Percentiles rank a stretch among this genome's conserved stretches.
Conservation (phyloP, 1,284 basidiomycete species). For the Apiotrichum veenhuisii region DNA sequence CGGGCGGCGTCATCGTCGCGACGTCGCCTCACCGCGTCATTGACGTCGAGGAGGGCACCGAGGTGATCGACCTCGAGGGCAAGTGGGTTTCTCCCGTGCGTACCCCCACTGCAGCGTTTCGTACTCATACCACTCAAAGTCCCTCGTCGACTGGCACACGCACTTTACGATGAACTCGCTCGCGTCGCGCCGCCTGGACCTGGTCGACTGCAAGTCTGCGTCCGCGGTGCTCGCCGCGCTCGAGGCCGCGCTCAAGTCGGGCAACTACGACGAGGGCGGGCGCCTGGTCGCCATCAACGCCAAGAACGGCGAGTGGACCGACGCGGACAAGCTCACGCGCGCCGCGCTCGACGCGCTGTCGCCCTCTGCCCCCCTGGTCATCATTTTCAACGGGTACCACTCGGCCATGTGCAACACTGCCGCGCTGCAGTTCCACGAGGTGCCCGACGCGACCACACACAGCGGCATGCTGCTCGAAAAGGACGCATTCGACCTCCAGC, state of each 20-base stretch:
- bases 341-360: conserved; percentile 25
- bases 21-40: conserved; percentile 6
- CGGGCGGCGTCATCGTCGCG: conserved; percentile 14
- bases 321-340: conserved; percentile 24
- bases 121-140: conserved; percentile 3
- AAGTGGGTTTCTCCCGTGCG: conserved; percentile 14
- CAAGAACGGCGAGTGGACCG: conserved; percentile 33
- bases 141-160: conserved; percentile 34
- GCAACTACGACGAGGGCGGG: conserved; percentile 18
- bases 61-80: conserved; percentile 12
- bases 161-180: conserved; percentile 30
- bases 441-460: conserved; percentile 11
- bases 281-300: conserved; percentile 26
- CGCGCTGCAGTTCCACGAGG: conserved; percentile 21
- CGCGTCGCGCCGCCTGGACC: conserved; percentile 24
- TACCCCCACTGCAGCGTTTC: not conserved
- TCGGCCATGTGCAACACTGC: conserved; percentile 32
- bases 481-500: conserved; percentile 27
- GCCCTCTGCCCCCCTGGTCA: conserved; percentile 25
- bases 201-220: conserved; percentile 21
- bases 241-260: conserved; percentile 13
- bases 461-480: conserved; percentile 30
- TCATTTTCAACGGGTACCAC: conserved; percentile 40
- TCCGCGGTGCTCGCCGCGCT: conserved; percentile 22
- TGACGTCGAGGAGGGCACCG: not conserved